Base-by-base conservation (phyloP, 2,329 filamentous ascomycete genomes). In the Davidsoniella neocaledoniae region DNA sequence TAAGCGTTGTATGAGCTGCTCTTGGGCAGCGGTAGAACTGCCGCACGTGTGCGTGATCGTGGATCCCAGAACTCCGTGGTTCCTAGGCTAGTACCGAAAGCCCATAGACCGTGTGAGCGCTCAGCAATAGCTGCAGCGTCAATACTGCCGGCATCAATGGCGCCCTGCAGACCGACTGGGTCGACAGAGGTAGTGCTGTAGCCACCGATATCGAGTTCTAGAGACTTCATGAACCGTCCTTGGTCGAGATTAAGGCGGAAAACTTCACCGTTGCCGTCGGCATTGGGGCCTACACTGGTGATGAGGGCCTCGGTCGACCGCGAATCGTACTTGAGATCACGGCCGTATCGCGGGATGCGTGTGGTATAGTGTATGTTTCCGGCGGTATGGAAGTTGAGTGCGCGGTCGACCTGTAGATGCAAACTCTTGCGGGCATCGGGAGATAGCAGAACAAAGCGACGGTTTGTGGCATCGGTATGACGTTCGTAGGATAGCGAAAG, bases 41-140 rank as follows among this genome's bases (percentile, higher is more conserved):
- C 88, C 9, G 90, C 83, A 51, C 86, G 74, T 49, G 81, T 82
- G 60, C 86, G 82, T 26, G 84, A 87, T 53, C 91, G 76, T 1
- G 88, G 76, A 61, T 98, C 91, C 86, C 88, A 98, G 60, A 96
- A 90, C 62, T 98, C 91, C 23, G 96, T 86, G 1, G 90, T 94
- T n/a, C 91, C 90, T 51, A 91, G 69, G 2, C 86, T 88, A 1
- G 91, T 98, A 48, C 93, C 91, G 58, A 98, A 98, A 0, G 90
- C 88, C 33, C 88, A 73, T 4, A 98, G 71, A 51, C 91, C 91
- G 63, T 98, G 91, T 44, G 84, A 88, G 39, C 81, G 76, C 61
- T 95, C 86, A 2, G 91, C 91, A 53, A 94, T 77, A 2, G 88
- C 82, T 10, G 79, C 90, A 6, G 81, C 81, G 60, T 96, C 95